Evolutionary conservation across 2,329 filamentous ascomycete species (phyloP).

Genomic region (Neonectria faginata): DNA sequence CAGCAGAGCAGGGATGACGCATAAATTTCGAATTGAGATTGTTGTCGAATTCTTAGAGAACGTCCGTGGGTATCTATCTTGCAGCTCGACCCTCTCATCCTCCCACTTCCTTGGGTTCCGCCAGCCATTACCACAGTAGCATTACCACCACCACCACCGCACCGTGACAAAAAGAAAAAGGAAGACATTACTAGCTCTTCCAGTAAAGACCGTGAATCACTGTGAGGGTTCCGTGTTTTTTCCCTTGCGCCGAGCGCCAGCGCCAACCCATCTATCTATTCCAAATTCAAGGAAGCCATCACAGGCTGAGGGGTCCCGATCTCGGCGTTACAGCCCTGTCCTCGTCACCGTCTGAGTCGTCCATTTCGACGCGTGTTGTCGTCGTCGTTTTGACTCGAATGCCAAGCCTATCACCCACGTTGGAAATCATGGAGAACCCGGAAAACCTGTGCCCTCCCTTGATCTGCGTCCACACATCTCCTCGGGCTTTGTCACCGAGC

Average conservation of each 20-base stretch:
- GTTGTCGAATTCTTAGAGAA: conserved; percentile 3
- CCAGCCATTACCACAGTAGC: background rate
- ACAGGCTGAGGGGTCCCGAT: conserved; percentile 15
- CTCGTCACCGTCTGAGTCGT: conserved; percentile 20
- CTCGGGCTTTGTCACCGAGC: conserved; percentile 47
- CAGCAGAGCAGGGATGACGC: background rate
- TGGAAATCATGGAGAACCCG: conserved; percentile 40
- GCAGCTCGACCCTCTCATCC: background rate
- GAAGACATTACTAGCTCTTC: conserved; percentile 8
- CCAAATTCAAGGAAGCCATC: background rate
- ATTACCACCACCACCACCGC: conserved; percentile 5
- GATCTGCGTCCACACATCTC: conserved; percentile 50
- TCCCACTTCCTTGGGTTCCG: background rate
- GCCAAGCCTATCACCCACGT: conserved; percentile 36
- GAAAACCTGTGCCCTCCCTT: conserved; percentile 39
- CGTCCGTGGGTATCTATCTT: conserved; percentile 23
- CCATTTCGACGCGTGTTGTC: conserved; percentile 16
- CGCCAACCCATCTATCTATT: background rate
- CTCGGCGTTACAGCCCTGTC: conserved; percentile 8
- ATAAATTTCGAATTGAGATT: background rate
- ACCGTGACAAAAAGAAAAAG: conserved; percentile 11
- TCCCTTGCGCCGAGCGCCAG: background rate
- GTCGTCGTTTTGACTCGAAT: conserved; percentile 43
- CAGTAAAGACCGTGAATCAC: conserved; percentile 14
- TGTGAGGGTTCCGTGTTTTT: background rate